These are phyloP conservation scores for Hordeum pubiflorum DNA, from an alignment of 202 grass and related monocot genomes.

Conservation along the genomic window DNA sequence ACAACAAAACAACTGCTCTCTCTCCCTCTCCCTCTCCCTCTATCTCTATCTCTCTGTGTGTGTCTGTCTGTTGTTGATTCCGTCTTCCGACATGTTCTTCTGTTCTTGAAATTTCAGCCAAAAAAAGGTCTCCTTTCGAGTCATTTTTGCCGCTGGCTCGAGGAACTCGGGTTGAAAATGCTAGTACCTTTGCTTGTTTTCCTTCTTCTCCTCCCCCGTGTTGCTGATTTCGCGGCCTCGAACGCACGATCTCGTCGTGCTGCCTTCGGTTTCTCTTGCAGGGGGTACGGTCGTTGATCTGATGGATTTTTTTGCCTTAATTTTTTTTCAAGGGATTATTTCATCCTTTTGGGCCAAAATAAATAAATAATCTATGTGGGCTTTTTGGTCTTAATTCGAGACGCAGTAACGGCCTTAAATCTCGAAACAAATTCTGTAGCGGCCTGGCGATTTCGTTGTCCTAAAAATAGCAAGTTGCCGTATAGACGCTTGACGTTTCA, in stretches of 20 bases:
- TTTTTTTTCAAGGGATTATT: background rate
- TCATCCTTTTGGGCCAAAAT: background rate
- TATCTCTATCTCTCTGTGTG: background rate
- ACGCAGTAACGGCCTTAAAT: background rate
- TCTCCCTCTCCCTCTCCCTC: no score
- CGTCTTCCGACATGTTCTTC: background rate
- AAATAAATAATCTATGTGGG: background rate
- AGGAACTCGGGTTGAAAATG: constrained; percentile 3
- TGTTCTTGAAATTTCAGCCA: background rate
- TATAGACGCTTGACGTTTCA: background rate
- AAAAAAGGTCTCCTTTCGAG: background rate
- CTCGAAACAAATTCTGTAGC: background rate
- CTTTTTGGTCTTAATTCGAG: background rate
- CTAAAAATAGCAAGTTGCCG: background rate
- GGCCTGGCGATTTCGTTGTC: background rate
- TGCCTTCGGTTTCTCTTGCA: background rate
- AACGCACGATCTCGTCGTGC: constrained; percentile 9
- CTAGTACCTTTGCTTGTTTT: background rate
- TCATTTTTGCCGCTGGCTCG: background rate
- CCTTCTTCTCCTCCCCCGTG: background rate
- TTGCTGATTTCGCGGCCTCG: background rate
- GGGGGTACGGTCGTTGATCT: background rate
- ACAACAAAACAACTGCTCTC: no score
- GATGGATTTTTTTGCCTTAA: background rate
- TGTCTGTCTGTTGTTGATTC: background rate